phyloP scores from a whole-genome alignment of 2,329 filamentous ascomycete species.

The Stachybotrys elegans region DNA sequence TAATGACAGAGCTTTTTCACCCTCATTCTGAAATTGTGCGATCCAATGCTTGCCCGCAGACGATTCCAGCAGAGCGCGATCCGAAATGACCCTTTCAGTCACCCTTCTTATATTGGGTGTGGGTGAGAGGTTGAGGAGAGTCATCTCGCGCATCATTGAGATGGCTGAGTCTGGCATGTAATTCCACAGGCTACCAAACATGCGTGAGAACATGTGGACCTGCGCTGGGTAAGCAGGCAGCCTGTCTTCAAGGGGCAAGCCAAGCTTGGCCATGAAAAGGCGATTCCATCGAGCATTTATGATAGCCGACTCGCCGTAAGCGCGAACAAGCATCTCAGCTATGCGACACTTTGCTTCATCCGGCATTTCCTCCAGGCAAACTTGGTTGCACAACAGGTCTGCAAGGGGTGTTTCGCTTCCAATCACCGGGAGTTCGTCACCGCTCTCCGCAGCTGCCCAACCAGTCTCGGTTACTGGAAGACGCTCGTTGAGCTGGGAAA shows the following conservation, averaged over 20 bases:
- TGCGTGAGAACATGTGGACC: conserved; percentile 4
- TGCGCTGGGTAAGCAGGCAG: conserved; percentile 19
- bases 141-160: conserved; percentile 10
- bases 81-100: conserved; percentile 16
- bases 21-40: conserved; percentile 12
- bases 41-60: conserved; percentile 26
- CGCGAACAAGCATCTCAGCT: conserved; percentile 15
- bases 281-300: conserved; percentile 25
- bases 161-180: conserved; percentile 14
- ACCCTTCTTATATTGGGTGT: conserved; percentile 14
- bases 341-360: conserved; percentile 7
- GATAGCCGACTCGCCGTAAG: conserved; percentile 19
- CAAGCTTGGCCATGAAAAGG: conserved; percentile 24
- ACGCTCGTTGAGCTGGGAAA: conserved; percentile 25
- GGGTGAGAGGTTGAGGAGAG: conserved; percentile 17
- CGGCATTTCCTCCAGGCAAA: conserved; percentile 2
- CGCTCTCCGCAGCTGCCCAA: conserved; percentile 15
- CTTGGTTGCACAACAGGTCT: conserved; percentile 2
- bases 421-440: conserved; percentile 7
- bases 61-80: conserved; percentile 17
- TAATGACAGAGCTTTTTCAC: not conserved
- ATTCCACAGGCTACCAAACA: conserved; percentile 10
- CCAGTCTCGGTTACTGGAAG: conserved; percentile 17
- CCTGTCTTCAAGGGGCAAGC: conserved; percentile 13
- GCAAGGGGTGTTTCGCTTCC: conserved; percentile 9